Conservation (phyloP, 768 basidiomycete species). For the Lactarius tabidus region DNA sequence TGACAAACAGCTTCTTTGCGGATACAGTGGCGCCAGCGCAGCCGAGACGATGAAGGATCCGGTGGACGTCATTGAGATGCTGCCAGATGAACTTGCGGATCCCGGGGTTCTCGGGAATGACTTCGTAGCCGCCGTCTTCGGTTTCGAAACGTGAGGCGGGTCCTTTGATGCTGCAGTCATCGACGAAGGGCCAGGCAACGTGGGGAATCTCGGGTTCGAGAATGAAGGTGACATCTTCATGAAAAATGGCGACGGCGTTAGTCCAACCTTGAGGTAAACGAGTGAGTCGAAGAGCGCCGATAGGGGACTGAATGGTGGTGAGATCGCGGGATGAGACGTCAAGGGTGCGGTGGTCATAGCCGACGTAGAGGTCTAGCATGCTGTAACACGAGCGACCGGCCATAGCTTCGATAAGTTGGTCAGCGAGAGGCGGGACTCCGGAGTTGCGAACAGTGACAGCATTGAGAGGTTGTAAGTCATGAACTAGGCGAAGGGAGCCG, state of each 20-base stretch:
- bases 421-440: not conserved
- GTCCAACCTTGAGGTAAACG: not conserved
- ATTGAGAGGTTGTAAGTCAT: constrained; percentile 30
- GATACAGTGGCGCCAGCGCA: not conserved
- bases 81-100: not conserved
- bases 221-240: not conserved
- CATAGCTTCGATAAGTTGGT: constrained; percentile 28
- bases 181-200: no score
- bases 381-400: constrained; percentile 26
- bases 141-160: no score
- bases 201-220: not conserved
- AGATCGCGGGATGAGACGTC: not conserved
- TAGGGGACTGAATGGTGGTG: not conserved
- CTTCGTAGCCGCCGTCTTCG: not conserved
- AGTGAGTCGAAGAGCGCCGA: not conserved
- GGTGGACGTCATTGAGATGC: not conserved
- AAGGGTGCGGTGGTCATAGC: not conserved
- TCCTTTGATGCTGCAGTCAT: no score
- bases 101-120: not conserved
- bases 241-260: not conserved
- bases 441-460: constrained; percentile 26
- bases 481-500: constrained; percentile 24
- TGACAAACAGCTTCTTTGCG: not conserved
- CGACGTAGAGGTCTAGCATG: not conserved
- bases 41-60: not conserved